phyloP scores from a whole-genome alignment of 805 yeast genomes.

The Candida peoriensis region DNA sequence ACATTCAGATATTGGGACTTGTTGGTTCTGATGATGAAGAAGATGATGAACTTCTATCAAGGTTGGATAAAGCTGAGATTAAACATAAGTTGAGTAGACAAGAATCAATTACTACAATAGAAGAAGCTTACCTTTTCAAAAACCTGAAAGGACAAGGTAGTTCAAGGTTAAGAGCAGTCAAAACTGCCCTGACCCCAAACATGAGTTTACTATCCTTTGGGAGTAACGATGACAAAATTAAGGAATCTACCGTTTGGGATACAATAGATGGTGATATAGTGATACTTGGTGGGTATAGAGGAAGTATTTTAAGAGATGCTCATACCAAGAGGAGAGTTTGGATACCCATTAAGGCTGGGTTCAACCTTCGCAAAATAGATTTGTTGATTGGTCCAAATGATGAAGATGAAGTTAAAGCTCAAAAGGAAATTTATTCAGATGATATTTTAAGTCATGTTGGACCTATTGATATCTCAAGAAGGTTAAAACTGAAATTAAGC shows the following conservation, averaged over 20 bases:
- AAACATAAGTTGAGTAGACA: conserved; percentile 39
- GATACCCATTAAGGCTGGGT: conserved; percentile 86
- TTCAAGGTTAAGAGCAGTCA: conserved; percentile 65
- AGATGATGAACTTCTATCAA: conserved; percentile 4
- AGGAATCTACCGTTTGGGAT: conserved; percentile 42
- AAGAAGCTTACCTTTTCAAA: conserved; percentile 56
- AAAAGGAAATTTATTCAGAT: conserved; percentile 55
- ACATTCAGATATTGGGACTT: conserved; percentile 18
- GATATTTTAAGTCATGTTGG: conserved; percentile 81
- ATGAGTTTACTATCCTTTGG: conserved; percentile 22
- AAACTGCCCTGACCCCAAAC: conserved; percentile 51
- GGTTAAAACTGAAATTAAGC: conserved; percentile 49
- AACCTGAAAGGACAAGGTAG: conserved; percentile 54
- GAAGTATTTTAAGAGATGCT: conserved; percentile 66
- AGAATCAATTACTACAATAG: conserved; percentile 53
- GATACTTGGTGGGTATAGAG: conserved; percentile 85
- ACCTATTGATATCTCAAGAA: conserved; percentile 74
- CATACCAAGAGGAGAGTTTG: conserved; percentile 65
- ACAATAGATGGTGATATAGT: conserved; percentile 74
- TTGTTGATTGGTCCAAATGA: conserved; percentile 66
- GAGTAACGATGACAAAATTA: conserved; percentile 16
- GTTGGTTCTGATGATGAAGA: conserved; percentile 11
- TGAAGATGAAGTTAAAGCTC: conserved; percentile 60
- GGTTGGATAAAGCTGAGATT: conserved; percentile 19
- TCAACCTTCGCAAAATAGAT: conserved; percentile 65